These are phyloP conservation scores for Austroboletus novae-zelandiae DNA, from an alignment of 1,284 basidiomycete genomes.

Conservation along the genomic window DNA sequence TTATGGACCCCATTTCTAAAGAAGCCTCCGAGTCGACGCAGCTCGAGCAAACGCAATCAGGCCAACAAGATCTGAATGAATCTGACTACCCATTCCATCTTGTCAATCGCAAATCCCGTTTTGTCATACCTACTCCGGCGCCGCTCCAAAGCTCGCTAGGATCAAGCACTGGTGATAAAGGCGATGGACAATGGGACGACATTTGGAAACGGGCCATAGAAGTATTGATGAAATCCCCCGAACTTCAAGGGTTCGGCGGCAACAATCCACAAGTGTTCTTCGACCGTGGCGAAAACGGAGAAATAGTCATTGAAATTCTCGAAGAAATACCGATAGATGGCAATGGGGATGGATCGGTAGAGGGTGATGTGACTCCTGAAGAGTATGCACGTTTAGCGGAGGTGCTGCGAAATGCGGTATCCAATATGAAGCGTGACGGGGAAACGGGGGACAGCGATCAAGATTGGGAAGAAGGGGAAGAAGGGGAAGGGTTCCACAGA, in stretches of 20 bases:
- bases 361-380: conserved; percentile 27
- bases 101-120: conserved; percentile 46
- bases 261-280: conserved; percentile 38
- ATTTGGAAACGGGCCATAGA: conserved; percentile 39
- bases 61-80: conserved; percentile 32
- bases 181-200: conserved; percentile 22
- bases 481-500: conserved; percentile 22
- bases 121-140: conserved; percentile 41
- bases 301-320: conserved; percentile 56
- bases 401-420: conserved; percentile 40
- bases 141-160: conserved; percentile 19
- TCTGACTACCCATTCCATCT: conserved; percentile 55
- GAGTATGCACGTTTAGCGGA: conserved; percentile 38
- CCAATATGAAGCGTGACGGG: conserved; percentile 34
- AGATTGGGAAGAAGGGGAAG: conserved; percentile 23
- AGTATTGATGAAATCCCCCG: conserved; percentile 39
- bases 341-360: conserved; percentile 24
- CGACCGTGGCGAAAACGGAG: conserved; percentile 47
- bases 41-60: conserved; percentile 32
- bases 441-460: conserved; percentile 21
- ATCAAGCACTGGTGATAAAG: conserved; percentile 13
- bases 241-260: conserved; percentile 27
- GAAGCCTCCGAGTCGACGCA: conserved; percentile 30
- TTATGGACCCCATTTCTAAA: conserved; percentile 43
- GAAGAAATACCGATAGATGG: conserved; percentile 44